A percentile compares a stretch with the other conserved stretches of the same genome.
These are phyloP conservation scores for Arachis hypogaea DNA, from an alignment of 306 rosid species.

Conservation along the genomic window DNA sequence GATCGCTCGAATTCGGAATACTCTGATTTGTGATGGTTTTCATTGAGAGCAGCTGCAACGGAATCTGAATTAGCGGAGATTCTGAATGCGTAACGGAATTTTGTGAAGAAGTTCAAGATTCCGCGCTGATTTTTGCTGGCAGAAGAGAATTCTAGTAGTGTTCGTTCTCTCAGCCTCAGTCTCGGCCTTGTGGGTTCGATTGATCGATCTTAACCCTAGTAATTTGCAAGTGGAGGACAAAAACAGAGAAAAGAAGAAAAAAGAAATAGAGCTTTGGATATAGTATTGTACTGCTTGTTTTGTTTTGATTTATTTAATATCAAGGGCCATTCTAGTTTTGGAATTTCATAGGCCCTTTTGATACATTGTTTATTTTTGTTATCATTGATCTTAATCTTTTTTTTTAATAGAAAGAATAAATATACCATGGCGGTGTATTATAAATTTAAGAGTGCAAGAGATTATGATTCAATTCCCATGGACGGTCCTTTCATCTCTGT, in stretches of 20 bases:
- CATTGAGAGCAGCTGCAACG: constrained; percentile 18
- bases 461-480: constrained; percentile 99
- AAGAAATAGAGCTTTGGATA: constrained; percentile 52
- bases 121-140: constrained; percentile 30
- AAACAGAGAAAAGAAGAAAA: constrained; percentile 3
- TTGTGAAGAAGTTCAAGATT: constrained; percentile 34
- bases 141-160: constrained; percentile 43
- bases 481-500: constrained; percentile 99
- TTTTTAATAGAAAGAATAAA: constrained; percentile 24
- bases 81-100: neutral
- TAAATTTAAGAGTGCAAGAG: constrained; percentile 99
- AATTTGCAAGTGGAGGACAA: constrained; percentile 46
- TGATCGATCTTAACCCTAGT: constrained; percentile 59
- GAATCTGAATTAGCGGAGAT: constrained; percentile 26
- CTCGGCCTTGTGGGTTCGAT: constrained; percentile 62
- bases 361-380: constrained; percentile 57
- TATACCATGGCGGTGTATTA: constrained; percentile 93
- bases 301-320: constrained; percentile 56
- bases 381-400: constrained; percentile 43
- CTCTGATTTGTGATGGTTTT: constrained; percentile 13
- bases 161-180: constrained; percentile 20
- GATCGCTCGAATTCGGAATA: constrained; percentile 11
- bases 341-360: constrained; percentile 62
- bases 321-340: constrained; percentile 55
- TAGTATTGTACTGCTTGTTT: constrained; percentile 76